Conservation (phyloP, 2,329 filamentous ascomycete species). For the Aspergillus nomiae region DNA sequence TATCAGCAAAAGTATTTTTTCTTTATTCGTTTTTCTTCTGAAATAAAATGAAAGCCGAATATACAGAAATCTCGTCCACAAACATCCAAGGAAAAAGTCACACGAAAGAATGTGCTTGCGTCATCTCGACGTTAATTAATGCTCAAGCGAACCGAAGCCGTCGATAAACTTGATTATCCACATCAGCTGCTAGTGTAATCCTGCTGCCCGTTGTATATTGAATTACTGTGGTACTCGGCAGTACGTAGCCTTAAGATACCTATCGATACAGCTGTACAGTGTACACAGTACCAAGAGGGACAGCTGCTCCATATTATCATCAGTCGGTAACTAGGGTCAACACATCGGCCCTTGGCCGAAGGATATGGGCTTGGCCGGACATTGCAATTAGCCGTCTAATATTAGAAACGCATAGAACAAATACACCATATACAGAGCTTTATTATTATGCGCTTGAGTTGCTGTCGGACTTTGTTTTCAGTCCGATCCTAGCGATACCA, state of each 20-base stretch:
- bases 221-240: neutral
- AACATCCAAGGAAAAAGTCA: neutral
- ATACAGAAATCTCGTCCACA: neutral
- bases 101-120: neutral
- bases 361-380: neutral
- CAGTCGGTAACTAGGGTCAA: neutral
- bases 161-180: neutral
- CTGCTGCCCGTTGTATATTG: neutral
- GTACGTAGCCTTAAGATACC: neutral
- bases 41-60: neutral
- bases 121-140: neutral
- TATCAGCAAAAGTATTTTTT: neutral
- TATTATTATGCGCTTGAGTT: neutral
- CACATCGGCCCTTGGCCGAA: neutral
- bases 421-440: neutral
- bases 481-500: neutral
- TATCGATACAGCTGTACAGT: neutral
- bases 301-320: neutral
- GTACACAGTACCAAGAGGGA: neutral
- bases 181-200: neutral
- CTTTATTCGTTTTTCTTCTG: neutral
- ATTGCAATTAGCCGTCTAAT: neutral
- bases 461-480: neutral
- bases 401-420: neutral
- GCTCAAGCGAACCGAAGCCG: neutral